Conservation (phyloP, 2,329 filamentous ascomycete genomes). For the Aspergillus quadrilineatus region DNA sequence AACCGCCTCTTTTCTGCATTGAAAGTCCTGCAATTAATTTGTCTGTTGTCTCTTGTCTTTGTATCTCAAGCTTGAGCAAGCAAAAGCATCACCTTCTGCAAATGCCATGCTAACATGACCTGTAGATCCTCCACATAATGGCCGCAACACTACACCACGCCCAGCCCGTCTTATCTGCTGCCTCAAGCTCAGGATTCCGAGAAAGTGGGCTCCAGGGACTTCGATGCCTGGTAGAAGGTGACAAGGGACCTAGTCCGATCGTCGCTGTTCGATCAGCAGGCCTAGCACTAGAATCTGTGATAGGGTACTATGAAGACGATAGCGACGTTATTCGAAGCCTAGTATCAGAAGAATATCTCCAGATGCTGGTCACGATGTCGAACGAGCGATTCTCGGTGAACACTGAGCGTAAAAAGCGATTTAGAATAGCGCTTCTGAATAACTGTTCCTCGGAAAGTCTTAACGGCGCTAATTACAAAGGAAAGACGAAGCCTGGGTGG, state of each 20-base stretch:
- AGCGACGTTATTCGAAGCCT: slow-evolving; percentile 49
- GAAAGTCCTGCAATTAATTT: too few species aligned
- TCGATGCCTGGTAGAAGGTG: slow-evolving; percentile 49
- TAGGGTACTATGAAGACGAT: slow-evolving; percentile 56
- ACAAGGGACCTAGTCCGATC: slow-evolving; percentile 61
- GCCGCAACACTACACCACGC: slow-evolving; percentile 73
- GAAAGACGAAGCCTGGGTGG: slow-evolving; percentile 31
- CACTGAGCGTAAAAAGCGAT: slow-evolving; percentile 40
- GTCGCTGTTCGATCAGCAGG: slow-evolving; percentile 85
- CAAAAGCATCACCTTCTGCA: not conserved
- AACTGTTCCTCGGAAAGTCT: slow-evolving; percentile 16
- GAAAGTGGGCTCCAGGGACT: slow-evolving; percentile 76
- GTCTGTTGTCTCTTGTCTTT: too few species aligned
- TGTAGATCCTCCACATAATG: slow-evolving; percentile 82
- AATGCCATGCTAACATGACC: too few species aligned
- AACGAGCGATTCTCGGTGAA: slow-evolving; percentile 59
- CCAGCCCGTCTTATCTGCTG: slow-evolving; percentile 71
- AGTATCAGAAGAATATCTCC: slow-evolving; percentile 67
- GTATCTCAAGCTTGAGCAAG: not conserved
- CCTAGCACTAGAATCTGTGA: slow-evolving; percentile 74
- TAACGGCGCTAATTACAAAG: slow-evolving; percentile 19
- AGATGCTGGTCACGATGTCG: slow-evolving; percentile 64
- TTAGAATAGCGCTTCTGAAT: slow-evolving; percentile 31
- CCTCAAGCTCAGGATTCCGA: slow-evolving; percentile 78
- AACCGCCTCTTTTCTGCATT: not conserved